Evolutionary conservation across 2,329 filamentous ascomycete species (phyloP).

Genomic region (Cucurbitaria berberidis): DNA sequence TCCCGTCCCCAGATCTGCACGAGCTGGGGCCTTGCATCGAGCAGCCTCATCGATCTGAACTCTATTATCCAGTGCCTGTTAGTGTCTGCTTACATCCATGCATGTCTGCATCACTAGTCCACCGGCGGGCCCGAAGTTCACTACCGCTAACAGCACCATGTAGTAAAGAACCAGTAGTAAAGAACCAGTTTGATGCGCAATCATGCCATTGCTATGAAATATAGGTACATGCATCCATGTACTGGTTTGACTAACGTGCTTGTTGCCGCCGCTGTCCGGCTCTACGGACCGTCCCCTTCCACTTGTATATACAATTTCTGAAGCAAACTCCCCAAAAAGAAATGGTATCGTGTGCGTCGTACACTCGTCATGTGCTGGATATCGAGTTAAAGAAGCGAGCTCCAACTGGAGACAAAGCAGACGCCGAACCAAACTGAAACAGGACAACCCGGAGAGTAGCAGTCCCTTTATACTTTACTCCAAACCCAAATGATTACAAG

Average conservation of each 20-base stretch:
- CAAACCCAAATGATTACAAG: constrained; percentile 28
- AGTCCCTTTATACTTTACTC: constrained; percentile 19
- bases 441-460: constrained; percentile 11
- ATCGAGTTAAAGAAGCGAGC: constrained; percentile 11
- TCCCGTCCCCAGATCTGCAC: constrained; percentile 20
- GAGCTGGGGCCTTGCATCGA: constrained; percentile 23
- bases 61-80: too few relatives aligned
- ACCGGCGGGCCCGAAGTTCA: constrained; percentile 1
- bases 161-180: too few relatives aligned
- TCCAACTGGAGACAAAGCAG: constrained; percentile 3
- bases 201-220: constrained; percentile 3
- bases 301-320: not conserved
- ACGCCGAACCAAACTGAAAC: constrained; percentile 6
- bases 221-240: constrained; percentile 1
- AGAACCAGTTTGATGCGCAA: not conserved
- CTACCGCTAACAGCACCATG: not conserved
- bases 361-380: constrained; percentile 28
- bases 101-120: too few relatives aligned
- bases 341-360: constrained; percentile 35
- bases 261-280: not conserved
- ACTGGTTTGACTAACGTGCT: not conserved
- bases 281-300: not conserved
- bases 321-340: constrained; percentile 5
- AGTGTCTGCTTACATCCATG: too few relatives aligned
- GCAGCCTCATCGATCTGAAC: constrained; percentile 14